Evolutionary conservation across 495 filamentous ascomycete species (phyloP), one percentile per base, ranked within the genome.

Genomic region (Neurospora hispaniola): DNA sequence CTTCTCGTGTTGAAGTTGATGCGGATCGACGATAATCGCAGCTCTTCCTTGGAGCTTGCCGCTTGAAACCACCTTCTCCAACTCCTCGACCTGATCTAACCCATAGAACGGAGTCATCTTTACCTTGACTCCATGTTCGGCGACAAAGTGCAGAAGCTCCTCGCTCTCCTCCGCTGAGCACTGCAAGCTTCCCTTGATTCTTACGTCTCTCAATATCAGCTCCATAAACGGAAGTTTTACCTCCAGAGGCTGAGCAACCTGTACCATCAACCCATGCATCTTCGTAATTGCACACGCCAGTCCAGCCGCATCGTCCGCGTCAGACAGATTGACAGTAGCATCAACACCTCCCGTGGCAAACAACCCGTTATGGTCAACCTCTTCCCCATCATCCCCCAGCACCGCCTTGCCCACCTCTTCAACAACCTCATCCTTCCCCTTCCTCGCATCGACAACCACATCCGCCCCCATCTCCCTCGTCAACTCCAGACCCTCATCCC

Each of bases 21-120:
- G 74, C 40, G 71, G 73, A 69, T 88, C 85, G 4, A 89, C 80
- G 10, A 89, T 75, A 43, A 89, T 80, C n/a, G 85, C 81, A 2
- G 83, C 86, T 75, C 89, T 89, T 4, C 88, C 87, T 70, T 80
- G 77, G 70, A 88, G 82, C 78, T 85, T 85, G 4, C 88, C 88
- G 27, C 80, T 80, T 70, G 85, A 77, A 41, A 85, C 84, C 59
- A 85, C 71, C 42, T 85, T 80, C 27, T 86, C 71, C 68, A 89
- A 75, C 70, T 87, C 82, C 27, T 80, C 80, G 6, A 89, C 81
- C 75, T 84, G 83, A 4, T 86, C 79, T 20, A 89, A 72, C 4
- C 88, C 87, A n/a, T 86, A 72, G 73, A 89, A 89, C 12, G 79
- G 72, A 71, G 84, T 86, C 20, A 84, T 86, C 71, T 83, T 84